Base-by-base conservation (phyloP, 129 eudicot genomes). In the Logfia minima region DNA sequence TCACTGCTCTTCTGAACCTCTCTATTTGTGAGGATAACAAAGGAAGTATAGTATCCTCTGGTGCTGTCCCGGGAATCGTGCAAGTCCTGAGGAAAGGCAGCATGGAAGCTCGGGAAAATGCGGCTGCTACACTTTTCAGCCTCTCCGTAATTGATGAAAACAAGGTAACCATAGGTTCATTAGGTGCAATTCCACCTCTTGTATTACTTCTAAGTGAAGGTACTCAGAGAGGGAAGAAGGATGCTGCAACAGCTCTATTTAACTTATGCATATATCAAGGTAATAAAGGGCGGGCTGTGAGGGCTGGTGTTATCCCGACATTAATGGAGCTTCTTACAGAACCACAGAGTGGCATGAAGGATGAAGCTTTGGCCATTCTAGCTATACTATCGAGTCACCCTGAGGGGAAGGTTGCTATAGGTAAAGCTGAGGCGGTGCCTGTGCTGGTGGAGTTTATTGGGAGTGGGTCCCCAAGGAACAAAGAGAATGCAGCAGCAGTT, bases 61-160 rank as follows among this genome's bases (percentile, higher is more conserved):
- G 98, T 28, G 98, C 98, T 3, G 93, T 94, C 59, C 98, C 98
- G 2, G 98, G 97, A 45, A 94, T 94, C 51, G 98, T 94, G 66
- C 88, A 86, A 22, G 98, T 94, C 37, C 83, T 94, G 48, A 86
- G 77, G 39, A 89, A 70, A 68, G 98, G 98, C 11, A 94, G 97
- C 86, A 89, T 89, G 96, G 98, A 94, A 82, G 97, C 97, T 6
- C 77, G 98, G 64, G 98, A 94, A 76, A 94, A 94, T 35, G 98
- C 98, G 8, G 98, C 98, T 0, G 98, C 98, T 71, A 88, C 98
- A 68, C 87, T 94, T 23, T 94, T 94, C 71, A 94, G 98, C 82
- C 90, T 94, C 22, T 94, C 98, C 1, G 98, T 94, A 0, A 86
- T 94, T 32, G 98, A 94, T 52, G 93, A 87, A 77, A 87, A 94